Base-by-base conservation (phyloP, 2,329 filamentous ascomycete species). In the Magnaporthiopsis incrustans region DNA sequence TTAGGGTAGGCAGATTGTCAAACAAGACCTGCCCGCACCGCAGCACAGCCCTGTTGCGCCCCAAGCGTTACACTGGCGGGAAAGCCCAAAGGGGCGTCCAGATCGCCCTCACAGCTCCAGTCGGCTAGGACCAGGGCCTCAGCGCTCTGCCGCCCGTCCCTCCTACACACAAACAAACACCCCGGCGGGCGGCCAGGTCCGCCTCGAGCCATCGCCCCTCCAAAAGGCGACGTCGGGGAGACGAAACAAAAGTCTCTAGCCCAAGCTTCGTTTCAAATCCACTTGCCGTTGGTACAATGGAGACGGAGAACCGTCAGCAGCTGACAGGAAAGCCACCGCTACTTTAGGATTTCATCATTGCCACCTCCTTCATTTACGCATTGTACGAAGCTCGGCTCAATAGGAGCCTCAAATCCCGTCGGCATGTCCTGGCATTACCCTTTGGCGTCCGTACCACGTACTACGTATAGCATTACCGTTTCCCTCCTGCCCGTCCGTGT, bases 61-160 rank as follows among this genome's bases (percentile, higher is more conserved):
- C 8, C 7, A 22, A 33, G 59, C 38, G 63, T 64, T 61, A 30
- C 59, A 64, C 50, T 32, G 18, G 33, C 30, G 63, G 14, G 61
- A 64, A 64, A 38, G 32, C 57, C 62, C 8, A 60, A 35, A 38
- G 59, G 64, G 59, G 57, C 66, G 66, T 64, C n/a, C 44, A 53
- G 44, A 53, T 53, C 44, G 44, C 62, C 59, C 64, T 12, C 65
- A 62, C 62, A 67, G 64, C 67, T 67, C 66, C 64, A 63, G 64
- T 64, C 58, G 57, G 4, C 33, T 18, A 38, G 22, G 58, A 60
- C 59, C 59, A 60, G 59, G 59, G 33, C 33, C 33, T 27, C 33
- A 60, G 38, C 18, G 32, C 27, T 60, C 44, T 50, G 44, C 44
- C 44, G 44, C 27, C 27, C 27, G 30, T 30, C 30, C 30, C 30